Percentiles rank a stretch among this genome's conserved stretches.
Conservation (phyloP, 371 early-diverging fungal species). For the Mortierella polycephala region DNA sequence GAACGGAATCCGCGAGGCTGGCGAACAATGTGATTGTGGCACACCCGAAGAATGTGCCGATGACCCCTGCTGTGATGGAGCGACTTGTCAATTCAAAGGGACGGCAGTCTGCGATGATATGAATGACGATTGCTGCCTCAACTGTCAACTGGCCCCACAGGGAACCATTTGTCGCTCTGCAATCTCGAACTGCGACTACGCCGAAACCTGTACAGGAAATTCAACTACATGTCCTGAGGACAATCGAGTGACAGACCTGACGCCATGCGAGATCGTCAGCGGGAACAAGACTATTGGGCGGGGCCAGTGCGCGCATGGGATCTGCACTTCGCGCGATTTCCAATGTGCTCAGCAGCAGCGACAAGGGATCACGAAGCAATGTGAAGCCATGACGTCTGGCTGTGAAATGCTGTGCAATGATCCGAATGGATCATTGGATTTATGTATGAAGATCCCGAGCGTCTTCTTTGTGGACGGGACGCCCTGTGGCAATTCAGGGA, state of each 20-base stretch:
- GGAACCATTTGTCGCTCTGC: constrained; percentile 77
- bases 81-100: constrained; percentile 79
- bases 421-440: constrained; percentile 53
- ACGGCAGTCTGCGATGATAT: constrained; percentile 72
- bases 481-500: constrained; percentile 68
- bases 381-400: constrained; percentile 60
- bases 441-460: constrained; percentile 77
- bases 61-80: constrained; percentile 83
- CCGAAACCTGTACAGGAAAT: constrained; percentile 80
- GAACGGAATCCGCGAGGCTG: constrained; percentile 89
- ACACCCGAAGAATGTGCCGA: constrained; percentile 69
- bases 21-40: constrained; percentile 95
- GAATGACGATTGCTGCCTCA: constrained; percentile 84
- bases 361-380: constrained; percentile 55
- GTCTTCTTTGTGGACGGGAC: constrained; percentile 87
- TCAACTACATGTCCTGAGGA: constrained; percentile 80
- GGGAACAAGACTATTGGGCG: constrained; percentile 7
- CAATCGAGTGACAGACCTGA: constrained; percentile 70
- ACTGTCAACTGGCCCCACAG: constrained; percentile 73
- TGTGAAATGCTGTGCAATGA: constrained; percentile 74
- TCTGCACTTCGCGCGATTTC: constrained; percentile 85
- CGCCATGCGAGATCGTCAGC: constrained; percentile 60
- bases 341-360: constrained; percentile 67
- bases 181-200: constrained; percentile 79
- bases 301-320: constrained; percentile 81